phyloP scores from a whole-genome alignment of 495 filamentous ascomycete species.

The Friedmanniomyces simplex region DNA sequence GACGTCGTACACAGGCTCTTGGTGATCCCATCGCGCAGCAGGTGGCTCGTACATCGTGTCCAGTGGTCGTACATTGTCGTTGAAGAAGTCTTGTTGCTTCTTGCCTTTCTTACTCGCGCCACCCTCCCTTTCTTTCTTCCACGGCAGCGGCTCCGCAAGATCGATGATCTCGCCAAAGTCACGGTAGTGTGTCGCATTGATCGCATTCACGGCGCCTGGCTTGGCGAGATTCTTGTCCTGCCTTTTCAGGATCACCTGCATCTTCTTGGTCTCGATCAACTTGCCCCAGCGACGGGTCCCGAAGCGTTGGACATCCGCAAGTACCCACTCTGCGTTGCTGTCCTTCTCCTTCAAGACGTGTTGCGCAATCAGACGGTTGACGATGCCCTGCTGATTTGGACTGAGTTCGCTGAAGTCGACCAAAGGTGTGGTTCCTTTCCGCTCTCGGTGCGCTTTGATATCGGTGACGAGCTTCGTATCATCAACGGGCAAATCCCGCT shows the following conservation, averaged over 20 bases:
- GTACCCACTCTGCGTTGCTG: neutral
- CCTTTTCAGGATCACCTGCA: constrained; percentile 3
- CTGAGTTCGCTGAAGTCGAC: neutral
- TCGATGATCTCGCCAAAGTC: constrained; percentile 9
- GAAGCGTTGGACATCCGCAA: neutral
- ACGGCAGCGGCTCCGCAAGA: neutral
- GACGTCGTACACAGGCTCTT: neutral
- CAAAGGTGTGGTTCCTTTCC: neutral
- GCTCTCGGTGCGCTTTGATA: neutral
- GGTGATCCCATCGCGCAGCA: neutral
- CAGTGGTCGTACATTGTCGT: neutral
- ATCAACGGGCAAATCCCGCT: constrained; percentile 5
- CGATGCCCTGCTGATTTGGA: constrained; percentile 7
- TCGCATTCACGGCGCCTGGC: neutral
- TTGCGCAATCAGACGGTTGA: constrained; percentile 2
- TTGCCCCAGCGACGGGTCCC: neutral
- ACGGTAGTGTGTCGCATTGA: neutral
- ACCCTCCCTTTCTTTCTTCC: neutral
- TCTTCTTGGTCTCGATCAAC: neutral
- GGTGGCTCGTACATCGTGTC: neutral
- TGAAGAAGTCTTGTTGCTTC: neutral
- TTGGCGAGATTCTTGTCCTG: neutral
- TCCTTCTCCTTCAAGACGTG: constrained; percentile 2
- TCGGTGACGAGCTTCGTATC: neutral
- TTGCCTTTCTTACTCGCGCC: neutral